Base-by-base conservation (phyloP, 495 filamentous ascomycete species). In the Amorphotheca resinae region DNA sequence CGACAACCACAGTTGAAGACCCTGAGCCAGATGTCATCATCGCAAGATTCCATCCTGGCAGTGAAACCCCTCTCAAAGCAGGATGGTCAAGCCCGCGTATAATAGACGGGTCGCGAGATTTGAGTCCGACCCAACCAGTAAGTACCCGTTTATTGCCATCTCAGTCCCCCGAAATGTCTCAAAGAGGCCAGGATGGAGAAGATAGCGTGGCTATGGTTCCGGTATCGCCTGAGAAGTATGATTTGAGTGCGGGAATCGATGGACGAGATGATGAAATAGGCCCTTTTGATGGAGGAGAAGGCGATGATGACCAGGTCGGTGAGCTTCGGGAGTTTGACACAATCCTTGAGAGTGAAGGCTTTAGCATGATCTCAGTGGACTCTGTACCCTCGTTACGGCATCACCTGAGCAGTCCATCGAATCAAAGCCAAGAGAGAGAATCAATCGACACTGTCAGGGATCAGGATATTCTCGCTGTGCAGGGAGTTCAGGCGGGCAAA, bases 321-420 rank as follows among this genome's bases (percentile, higher is more conserved):
- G 41, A 53, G 15, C 25, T 48, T 5, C 31, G 9, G 7, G 51
- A 54, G 21, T 57, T 54, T 42, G 55, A 58, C 33, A 58, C 52
- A 3, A 50, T 58, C 31, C 26, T 58, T 2, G 55, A 58, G 26
- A 55, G 49, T 33, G 52, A 58, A 37, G 55, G 39, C 3, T 58
- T 58, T 28, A 55, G 49, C 30, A 58, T 58, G 55, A 58, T 58
- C 39, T 55, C 55, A 36, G 55, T 55, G 14, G 51, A 55, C 33
- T 58, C 55, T 6, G 46, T 58, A 0, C 55, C 49, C 9, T 58
- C 55, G 11, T 23, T 58, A n/a, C 21, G 40, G 25, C 44, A 54
- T 18, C 45, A 55, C 30, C 37, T 48, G 11, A 57, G 48, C 33
- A 56, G 54, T 34, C 54, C 54, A 21, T 28, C 42, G 4, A 34